These are phyloP conservation scores for Rhododendron griersonianum DNA, from an alignment of 148 eudicot species.

Conservation along the genomic window DNA sequence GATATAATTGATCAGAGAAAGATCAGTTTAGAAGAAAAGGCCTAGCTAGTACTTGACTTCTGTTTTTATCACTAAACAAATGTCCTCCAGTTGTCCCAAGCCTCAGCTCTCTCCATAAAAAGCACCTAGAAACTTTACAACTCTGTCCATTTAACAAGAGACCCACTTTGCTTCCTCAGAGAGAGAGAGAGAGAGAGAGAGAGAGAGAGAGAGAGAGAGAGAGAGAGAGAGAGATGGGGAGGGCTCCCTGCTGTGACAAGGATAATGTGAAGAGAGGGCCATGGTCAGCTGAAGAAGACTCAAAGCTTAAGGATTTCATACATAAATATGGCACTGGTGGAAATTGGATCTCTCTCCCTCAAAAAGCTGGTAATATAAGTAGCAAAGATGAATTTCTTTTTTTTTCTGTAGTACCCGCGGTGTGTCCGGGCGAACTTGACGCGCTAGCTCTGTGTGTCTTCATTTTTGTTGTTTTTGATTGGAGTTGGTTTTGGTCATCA, in stretches of 20 bases:
- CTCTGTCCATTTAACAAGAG: slow-evolving; percentile 4
- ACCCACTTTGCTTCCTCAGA: neutral
- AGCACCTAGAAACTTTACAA: neutral
- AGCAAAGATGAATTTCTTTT: neutral
- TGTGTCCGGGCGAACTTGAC: neutral
- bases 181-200: slow-evolving; percentile 1
- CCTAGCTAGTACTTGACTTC: neutral
- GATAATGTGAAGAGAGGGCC: slow-evolving; percentile 37
- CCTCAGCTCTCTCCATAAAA: slow-evolving; percentile 16
- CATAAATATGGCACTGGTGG: slow-evolving; percentile 33
- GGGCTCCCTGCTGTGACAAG: slow-evolving; percentile 38
- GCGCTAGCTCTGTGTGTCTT: neutral
- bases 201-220: slow-evolving; percentile 1
- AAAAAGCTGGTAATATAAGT: slow-evolving; percentile 25
- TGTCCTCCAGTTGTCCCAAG: neutral
- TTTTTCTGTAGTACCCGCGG: neutral
- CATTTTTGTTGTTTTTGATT: neutral
- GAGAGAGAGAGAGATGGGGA: slow-evolving; percentile 31
- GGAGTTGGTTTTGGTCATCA: neutral
- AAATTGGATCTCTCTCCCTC: slow-evolving; percentile 37
- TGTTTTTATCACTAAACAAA: neutral
- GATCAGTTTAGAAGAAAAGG: neutral
- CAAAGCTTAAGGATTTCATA: slow-evolving; percentile 31
- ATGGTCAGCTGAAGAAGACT: slow-evolving; percentile 36
- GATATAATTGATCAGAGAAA: neutral